These are phyloP conservation scores for Scedosporium dehoogii DNA, from an alignment of 2,329 filamentous ascomycete genomes.

Conservation along the genomic window DNA sequence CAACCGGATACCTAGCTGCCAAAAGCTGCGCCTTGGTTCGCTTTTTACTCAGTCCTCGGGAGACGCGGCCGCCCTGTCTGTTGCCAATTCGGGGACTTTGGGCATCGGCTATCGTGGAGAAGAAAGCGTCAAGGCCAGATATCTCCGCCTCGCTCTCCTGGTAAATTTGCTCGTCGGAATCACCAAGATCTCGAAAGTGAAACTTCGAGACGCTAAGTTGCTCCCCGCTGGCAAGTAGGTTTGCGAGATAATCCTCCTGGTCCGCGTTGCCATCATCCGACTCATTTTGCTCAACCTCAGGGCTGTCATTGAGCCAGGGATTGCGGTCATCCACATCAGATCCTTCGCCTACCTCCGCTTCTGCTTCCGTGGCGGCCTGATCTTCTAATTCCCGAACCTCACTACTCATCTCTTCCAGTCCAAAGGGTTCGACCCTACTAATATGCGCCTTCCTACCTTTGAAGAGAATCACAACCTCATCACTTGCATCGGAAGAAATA, in stretches of 20 bases:
- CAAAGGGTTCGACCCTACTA: constrained; percentile 10
- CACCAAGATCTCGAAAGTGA: constrained; percentile 26
- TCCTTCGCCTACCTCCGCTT: not conserved
- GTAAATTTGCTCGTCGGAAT: constrained; percentile 14
- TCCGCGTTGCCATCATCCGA: not conserved
- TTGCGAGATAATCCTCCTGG: constrained; percentile 55
- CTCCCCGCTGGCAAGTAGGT: constrained; percentile 42
- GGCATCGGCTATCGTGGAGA: not conserved
- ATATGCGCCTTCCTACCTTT: constrained; percentile 34
- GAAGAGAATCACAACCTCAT: constrained; percentile 61
- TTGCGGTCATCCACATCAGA: not conserved
- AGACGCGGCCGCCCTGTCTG: not conserved
- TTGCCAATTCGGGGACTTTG: not conserved
- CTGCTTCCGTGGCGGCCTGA: not conserved
- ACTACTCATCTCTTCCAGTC: constrained; percentile 11
- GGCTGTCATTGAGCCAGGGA: not conserved
- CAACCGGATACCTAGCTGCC: constrained; percentile 60
- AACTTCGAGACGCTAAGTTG: constrained; percentile 51
- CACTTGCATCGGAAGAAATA: constrained; percentile 1
- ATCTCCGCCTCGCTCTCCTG: not conserved
- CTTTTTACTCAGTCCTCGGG: not conserved
- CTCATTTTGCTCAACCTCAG: not conserved
- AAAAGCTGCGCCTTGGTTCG: constrained; percentile 38
- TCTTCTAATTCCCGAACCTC: not conserved
- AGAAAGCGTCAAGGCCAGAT: not conserved